Percentiles rank a stretch among this genome's conserved stretches.
Evolutionary conservation across 192 early-diverging fungal species (phyloP).

Genomic region (Podila epigama): DNA sequence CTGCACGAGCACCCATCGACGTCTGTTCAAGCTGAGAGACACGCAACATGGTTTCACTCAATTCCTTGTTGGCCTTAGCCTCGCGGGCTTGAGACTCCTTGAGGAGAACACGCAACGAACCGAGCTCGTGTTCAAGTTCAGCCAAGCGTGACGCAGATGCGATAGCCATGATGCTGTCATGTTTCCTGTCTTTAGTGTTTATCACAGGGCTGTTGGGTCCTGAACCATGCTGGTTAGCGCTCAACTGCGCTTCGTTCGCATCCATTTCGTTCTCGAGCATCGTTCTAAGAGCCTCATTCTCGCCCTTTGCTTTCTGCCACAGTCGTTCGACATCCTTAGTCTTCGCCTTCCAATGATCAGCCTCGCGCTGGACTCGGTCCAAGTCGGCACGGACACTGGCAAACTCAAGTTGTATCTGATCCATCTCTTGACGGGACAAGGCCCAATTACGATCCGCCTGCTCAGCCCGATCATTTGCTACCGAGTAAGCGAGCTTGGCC

Average conservation of each 20-base stretch:
- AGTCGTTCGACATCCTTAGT: slow-evolving; percentile 49
- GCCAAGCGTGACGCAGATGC: slow-evolving; percentile 26
- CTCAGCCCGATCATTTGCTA: slow-evolving; percentile 50
- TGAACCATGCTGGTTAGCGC: not conserved
- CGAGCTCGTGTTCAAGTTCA: slow-evolving; percentile 50
- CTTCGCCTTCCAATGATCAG: slow-evolving; percentile 44
- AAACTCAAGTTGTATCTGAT: slow-evolving; percentile 37
- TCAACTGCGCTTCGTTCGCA: slow-evolving; percentile 6
- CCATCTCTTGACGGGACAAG: slow-evolving; percentile 51
- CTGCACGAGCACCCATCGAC: slow-evolving; percentile 53
- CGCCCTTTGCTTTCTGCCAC: slow-evolving; percentile 50
- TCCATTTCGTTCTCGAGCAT: slow-evolving; percentile 55
- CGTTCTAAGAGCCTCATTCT: slow-evolving; percentile 43
- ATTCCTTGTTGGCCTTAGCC: slow-evolving; percentile 30
- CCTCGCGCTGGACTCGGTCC: slow-evolving; percentile 47
- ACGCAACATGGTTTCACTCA: slow-evolving; percentile 52
- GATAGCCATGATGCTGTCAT: slow-evolving; percentile 37
- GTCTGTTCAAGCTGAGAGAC: slow-evolving; percentile 57
- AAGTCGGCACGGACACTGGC: slow-evolving; percentile 38
- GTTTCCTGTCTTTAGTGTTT: slow-evolving; percentile 36
- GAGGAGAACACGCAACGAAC: slow-evolving; percentile 26
- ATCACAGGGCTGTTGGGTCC: not conserved
- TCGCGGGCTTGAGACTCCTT: slow-evolving; percentile 36
- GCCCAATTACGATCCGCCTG: slow-evolving; percentile 51
- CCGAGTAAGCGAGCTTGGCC: slow-evolving; percentile 40